phyloP scores from a whole-genome alignment of 768 basidiomycete species.

The Arthromyces matolae region DNA sequence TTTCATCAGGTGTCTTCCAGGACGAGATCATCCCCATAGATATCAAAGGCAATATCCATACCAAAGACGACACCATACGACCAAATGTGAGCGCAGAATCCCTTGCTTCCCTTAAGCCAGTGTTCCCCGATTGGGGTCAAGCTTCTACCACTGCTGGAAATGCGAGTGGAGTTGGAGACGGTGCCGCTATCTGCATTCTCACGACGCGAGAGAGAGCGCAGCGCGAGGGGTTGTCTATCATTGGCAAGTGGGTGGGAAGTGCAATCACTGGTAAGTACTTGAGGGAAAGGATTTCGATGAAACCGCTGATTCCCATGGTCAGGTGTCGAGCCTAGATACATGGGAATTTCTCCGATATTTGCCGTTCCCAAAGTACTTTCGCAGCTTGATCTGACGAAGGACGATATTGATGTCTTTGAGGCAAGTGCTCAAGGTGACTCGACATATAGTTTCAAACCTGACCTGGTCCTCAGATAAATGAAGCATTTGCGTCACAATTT shows the following conservation, averaged over 20 bases:
- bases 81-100: slow-evolving; percentile 77
- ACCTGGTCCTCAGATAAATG: slow-evolving; percentile 58
- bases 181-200: slow-evolving; percentile 81
- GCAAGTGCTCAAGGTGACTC: slow-evolving; percentile 29
- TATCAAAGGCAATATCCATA: slow-evolving; percentile 60
- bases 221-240: slow-evolving; percentile 69
- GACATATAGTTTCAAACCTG: not conserved
- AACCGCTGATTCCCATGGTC: no score
- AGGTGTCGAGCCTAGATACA: slow-evolving; percentile 76
- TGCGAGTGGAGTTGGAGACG: slow-evolving; percentile 88
- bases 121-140: slow-evolving; percentile 77
- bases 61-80: slow-evolving; percentile 85
- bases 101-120: slow-evolving; percentile 77
- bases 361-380: slow-evolving; percentile 70
- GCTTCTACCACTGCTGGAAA: slow-evolving; percentile 78
- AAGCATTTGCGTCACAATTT: slow-evolving; percentile 92
- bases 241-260: slow-evolving; percentile 81
- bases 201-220: slow-evolving; percentile 78
- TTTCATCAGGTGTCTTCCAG: slow-evolving; percentile 67
- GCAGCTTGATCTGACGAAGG: slow-evolving; percentile 57
- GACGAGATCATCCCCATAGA: slow-evolving; percentile 89
- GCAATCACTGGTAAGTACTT: slow-evolving; percentile 64
- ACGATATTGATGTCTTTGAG: slow-evolving; percentile 77
- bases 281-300: not conserved
- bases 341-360: slow-evolving; percentile 72